Evolutionary conservation across 1,284 basidiomycete species (phyloP), one percentile per base, ranked within the genome.

Genomic region (Trametes versicolor): DNA sequence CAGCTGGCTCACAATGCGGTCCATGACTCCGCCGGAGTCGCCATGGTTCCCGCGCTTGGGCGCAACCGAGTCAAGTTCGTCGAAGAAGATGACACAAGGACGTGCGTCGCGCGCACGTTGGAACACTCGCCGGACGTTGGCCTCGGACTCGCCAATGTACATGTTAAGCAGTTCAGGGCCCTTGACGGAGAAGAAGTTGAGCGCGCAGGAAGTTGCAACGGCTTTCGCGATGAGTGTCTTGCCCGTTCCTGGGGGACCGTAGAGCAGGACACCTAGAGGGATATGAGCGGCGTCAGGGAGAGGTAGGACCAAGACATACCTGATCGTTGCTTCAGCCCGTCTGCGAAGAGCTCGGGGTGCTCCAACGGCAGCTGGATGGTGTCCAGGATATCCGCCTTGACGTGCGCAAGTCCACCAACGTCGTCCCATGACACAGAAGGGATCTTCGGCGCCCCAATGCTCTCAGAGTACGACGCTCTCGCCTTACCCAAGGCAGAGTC

Each of bases 91-190:
- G 49, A 99, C 93, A 75, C 95, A 97, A 6, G 95, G 95, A 55
- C 88, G 89, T 0, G 95, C 95, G 79, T 96, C 94, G 58, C 95
- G 83, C 13, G 98, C 98, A 23, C 91, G 88, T 73, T 95, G 92
- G 76, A 99, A 99, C 1, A 99, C 89, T 7, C 91, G 85, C 13
- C 98, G 90, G 39, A 99, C 95, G 74, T 97, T 97, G 39, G 96
- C 94, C 77, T 99, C 98, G 7, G 96, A 98, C 82, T 99, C 97
- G 70, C 97, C 97, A 72, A 99, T 99, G 78, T 98, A 99, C 89
- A 98, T 98, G 77, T 98, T 98, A 49, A 97, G 87, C 36, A 99
- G 83, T 74, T 99, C 97, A 1, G 97, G 97, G 0, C 97, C 97
- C 76, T 99, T 98, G 74, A 99, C 92, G n/a, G 93, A 95, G 76